phyloP scores from a whole-genome alignment of 139 green algal species.

The Spirogloea muscicola region DNA sequence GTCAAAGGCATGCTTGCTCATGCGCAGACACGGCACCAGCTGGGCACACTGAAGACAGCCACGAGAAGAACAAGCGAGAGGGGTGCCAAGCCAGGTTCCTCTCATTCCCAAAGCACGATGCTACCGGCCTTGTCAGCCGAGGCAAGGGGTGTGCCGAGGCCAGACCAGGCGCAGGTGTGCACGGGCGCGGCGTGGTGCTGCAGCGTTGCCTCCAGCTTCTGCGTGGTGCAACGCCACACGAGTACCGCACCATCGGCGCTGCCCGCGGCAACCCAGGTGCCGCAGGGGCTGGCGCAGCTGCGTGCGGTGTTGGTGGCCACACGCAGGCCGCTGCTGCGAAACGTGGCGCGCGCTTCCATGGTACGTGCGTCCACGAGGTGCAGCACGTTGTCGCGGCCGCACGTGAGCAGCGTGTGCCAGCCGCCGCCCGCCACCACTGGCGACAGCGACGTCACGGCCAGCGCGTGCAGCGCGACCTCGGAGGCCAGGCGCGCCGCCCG shows the following conservation, averaged over 20 bases:
- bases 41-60: no score
- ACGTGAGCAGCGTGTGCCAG: conserved; percentile 20
- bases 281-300: conserved; percentile 36
- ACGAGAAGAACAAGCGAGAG: no score
- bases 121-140: conserved; percentile 29
- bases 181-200: conserved; percentile 12
- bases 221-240: conserved; percentile 21
- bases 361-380: conserved; percentile 36
- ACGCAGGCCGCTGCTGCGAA: no score
- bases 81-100: no score
- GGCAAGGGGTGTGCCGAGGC: conserved; percentile 14
- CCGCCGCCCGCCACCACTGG: neutral
- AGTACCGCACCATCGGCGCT: conserved; percentile 28
- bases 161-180: conserved; percentile 25
- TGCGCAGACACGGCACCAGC: no score
- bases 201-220: conserved; percentile 18
- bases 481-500: conserved; percentile 27
- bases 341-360: no score
- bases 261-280: conserved; percentile 23
- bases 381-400: conserved; percentile 41
- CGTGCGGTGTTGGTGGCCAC: conserved; percentile 31
- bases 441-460: conserved; percentile 19
- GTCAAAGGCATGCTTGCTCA: no score
- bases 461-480: conserved; percentile 39
- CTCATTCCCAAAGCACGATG: no score